Base-by-base conservation (phyloP, 345 rosid species). In the Bruguiera sexangula region DNA sequence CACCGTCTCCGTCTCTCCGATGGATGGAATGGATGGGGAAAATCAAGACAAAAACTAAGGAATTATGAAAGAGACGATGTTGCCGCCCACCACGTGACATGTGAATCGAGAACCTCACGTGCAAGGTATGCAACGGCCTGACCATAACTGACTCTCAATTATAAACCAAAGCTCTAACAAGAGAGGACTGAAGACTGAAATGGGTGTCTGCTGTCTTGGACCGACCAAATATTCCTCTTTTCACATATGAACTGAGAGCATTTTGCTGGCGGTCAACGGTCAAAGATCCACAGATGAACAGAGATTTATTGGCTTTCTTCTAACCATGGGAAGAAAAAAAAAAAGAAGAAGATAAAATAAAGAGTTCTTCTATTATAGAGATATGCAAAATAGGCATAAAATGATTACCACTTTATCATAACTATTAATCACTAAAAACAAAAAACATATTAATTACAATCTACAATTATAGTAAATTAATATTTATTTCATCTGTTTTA, bases 81-180 rank as follows among this genome's bases (percentile, higher is more conserved):
- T 43, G 71, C 68, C 76, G 70, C 60, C 79, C 69, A 80, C 75
- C 83, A 81, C 80, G 79, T 81, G 85, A 73, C 76, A 74, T 68
- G 83, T 52, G 73, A 78, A 74, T 81, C 69, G 22, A 60, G 67
- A 60, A 71, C 58, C 70, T 80, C 89, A 85, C 84, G 85, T 82
- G 87, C 82, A 79, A 50, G 77, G 82, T 81, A 82, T 77, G 86
- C 85, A 77, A 75, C 69, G 81, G 55, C 75, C 78, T 56, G 16
- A 24, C 60, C 29, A 0, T 11, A n/a, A 34, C 31, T 6, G 43
- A 57, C 24, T 7, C 46, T 6, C 29, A 53, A 22, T 16, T 13
- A 52, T 20, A 60, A n/a, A 55, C 59, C 59, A n/a, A 55, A 55
- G 20, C 29, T 10, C 46, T 9, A 55, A 20, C 29, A 56, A 18